A percentile compares a stretch with the other conserved stretches of the same genome.
phyloP scores from a whole-genome alignment of 2,329 filamentous ascomycete genomes.

The Cordyceps militaris region DNA sequence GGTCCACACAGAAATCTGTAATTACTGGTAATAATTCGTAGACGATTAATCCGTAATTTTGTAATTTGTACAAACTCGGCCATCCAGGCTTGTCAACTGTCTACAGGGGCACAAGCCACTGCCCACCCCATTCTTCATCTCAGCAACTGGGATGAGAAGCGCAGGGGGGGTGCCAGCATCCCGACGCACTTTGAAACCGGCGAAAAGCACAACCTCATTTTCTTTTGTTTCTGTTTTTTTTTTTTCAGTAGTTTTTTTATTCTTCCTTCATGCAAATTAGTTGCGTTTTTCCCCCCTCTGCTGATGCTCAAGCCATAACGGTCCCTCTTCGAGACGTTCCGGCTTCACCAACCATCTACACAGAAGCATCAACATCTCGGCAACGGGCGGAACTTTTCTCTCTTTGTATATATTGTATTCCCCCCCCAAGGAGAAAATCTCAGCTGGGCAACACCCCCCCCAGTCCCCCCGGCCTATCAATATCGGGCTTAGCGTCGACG shows the following conservation, averaged over 20 bases:
- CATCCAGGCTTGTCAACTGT: too few relatives aligned
- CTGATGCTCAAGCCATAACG: neutral
- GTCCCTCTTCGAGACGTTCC: too few relatives aligned
- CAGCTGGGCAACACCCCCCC: neutral
- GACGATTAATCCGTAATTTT: too few relatives aligned
- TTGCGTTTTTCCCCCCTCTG: too few relatives aligned
- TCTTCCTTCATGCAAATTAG: neutral
- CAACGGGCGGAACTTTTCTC: neutral
- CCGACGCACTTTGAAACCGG: neutral
- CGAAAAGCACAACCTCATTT: neutral
- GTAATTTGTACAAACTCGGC: too few relatives aligned
- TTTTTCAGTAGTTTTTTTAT: neutral
- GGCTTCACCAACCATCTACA: too few relatives aligned
- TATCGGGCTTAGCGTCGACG: conserved; percentile 6
- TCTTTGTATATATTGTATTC: neutral
- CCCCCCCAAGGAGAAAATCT: neutral
- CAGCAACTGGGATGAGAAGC: neutral
- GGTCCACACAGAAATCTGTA: too few relatives aligned
- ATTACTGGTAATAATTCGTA: too few relatives aligned
- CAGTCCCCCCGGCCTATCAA: neutral
- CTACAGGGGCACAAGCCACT: neutral
- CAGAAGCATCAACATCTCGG: too few relatives aligned
- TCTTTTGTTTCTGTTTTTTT: neutral
- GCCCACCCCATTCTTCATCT: conserved; percentile 1
- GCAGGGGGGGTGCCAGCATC: neutral